A percentile compares a stretch with the other conserved stretches of the same genome.
Conservation (phyloP, 2,329 filamentous ascomycete genomes). For the Fusarium sarcochroum region DNA sequence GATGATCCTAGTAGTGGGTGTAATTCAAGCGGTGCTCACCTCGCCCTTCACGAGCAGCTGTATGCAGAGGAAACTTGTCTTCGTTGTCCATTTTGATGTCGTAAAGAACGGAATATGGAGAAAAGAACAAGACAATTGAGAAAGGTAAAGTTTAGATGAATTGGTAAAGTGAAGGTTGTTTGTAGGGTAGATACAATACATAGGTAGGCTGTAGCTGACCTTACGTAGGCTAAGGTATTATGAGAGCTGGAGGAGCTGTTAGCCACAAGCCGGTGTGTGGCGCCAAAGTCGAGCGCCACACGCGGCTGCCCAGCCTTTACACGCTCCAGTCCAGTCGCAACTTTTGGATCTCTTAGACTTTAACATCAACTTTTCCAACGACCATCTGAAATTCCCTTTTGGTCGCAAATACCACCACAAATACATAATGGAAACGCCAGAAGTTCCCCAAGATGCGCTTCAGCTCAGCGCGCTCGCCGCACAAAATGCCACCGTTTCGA, state of each 20-base stretch:
- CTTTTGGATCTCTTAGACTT: slow-evolving; percentile 32
- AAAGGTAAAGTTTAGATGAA: slow-evolving; percentile 5
- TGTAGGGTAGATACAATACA: slow-evolving; percentile 2
- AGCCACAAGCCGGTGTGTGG: slow-evolving; percentile 41
- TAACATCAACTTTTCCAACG: slow-evolving; percentile 37
- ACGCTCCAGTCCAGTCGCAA: slow-evolving; percentile 37
- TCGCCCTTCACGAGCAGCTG: slow-evolving; percentile 86
- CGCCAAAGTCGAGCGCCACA: slow-evolving; percentile 48
- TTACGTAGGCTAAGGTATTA: slow-evolving; percentile 15
- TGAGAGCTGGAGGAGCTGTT: slow-evolving; percentile 7
- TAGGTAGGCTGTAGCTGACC: slow-evolving; percentile 16
- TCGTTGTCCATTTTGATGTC: slow-evolving; percentile 49
- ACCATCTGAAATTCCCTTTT: slow-evolving; percentile 11
- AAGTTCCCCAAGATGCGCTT: slow-evolving; percentile 52
- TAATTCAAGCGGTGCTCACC: slow-evolving; percentile 65
- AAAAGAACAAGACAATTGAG: not conserved
- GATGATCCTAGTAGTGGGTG: not conserved
- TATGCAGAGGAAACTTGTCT: slow-evolving; percentile 86
- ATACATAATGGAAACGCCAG: slow-evolving; percentile 53
- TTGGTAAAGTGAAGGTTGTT: slow-evolving; percentile 4
- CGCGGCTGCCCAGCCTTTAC: slow-evolving; percentile 48
- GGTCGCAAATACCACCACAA: slow-evolving; percentile 15
- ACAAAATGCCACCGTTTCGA: slow-evolving; percentile 54
- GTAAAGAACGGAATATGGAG: not conserved
- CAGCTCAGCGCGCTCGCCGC: slow-evolving; percentile 54